A percentile compares a stretch with the other conserved stretches of the same genome.
Evolutionary conservation across 257 asterid species (phyloP).

Genomic region (Petunia secreta): DNA sequence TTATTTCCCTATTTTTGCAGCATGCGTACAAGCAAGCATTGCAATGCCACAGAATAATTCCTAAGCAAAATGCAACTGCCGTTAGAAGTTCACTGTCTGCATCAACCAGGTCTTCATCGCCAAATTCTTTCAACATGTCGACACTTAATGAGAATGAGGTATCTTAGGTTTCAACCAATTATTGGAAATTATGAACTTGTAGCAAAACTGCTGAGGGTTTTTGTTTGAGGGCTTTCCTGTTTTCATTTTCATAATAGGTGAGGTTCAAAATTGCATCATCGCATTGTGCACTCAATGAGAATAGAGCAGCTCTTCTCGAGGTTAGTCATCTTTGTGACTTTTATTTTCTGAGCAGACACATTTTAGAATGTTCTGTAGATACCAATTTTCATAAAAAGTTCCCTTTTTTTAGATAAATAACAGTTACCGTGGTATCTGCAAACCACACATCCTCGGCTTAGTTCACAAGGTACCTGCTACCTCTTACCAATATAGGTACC

Average conservation of each 20-base stretch:
- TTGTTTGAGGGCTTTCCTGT: neutral
- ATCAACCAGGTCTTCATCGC: constrained; percentile 76
- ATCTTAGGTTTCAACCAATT: constrained; percentile 22
- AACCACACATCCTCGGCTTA: no score
- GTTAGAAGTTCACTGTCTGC: constrained; percentile 67
- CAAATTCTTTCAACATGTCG: constrained; percentile 65
- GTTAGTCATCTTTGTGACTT: constrained; percentile 42
- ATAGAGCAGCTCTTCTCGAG: constrained; percentile 82
- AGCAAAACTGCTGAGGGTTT: neutral
- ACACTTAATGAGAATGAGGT: constrained; percentile 91
- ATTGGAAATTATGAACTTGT: neutral
- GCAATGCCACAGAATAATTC: constrained; percentile 66
- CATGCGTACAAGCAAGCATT: constrained; percentile 83
- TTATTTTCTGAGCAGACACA: constrained; percentile 21
- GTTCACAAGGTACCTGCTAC: no score
- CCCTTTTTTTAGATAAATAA: no score
- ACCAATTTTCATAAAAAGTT: neutral
- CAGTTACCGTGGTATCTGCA: no score
- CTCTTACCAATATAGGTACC: no score
- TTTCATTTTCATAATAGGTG: constrained; percentile 53
- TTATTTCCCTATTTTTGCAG: constrained; percentile 43
- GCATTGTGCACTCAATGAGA: constrained; percentile 70
- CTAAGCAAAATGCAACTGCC: constrained; percentile 61
- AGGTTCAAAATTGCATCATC: constrained; percentile 88
- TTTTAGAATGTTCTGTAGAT: constrained; percentile 4